These are phyloP conservation scores for Volvox carteri DNA, from an alignment of 163 green algal genomes.

Conservation along the genomic window DNA sequence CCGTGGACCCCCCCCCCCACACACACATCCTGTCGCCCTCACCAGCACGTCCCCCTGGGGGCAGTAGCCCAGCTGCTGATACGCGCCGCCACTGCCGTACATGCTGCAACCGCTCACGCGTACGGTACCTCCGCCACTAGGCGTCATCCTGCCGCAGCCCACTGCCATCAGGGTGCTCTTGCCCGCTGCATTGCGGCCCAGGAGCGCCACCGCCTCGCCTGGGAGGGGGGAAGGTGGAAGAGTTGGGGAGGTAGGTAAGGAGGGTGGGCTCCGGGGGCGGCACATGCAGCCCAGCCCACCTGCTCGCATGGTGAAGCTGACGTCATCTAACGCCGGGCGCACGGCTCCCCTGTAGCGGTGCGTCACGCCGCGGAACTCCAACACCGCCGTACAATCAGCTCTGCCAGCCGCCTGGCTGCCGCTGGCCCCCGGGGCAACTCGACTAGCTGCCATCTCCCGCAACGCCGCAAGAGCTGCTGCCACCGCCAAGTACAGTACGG, in stretches of 20 bases:
- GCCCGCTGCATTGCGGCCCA: slow-evolving; percentile 48
- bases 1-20: too few species aligned
- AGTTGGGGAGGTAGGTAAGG: neutral
- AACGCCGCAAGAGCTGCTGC: slow-evolving; percentile 2
- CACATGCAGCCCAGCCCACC: too few species aligned
- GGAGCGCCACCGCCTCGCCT: slow-evolving; percentile 39
- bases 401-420: neutral
- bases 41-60: slow-evolving; percentile 41
- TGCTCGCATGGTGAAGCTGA: neutral
- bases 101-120: neutral
- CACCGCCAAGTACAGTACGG: slow-evolving; percentile 18
- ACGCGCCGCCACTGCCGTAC: slow-evolving; percentile 26
- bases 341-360: slow-evolving; percentile 19
- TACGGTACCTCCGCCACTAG: slow-evolving; percentile 9
- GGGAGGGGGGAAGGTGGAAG: neutral
- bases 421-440: neutral
- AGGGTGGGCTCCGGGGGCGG: neutral
- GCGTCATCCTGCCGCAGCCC: neutral
- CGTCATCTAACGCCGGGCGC: neutral
- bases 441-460: neutral
- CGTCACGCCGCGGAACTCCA: neutral
- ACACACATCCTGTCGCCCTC: too few species aligned
- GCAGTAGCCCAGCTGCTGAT: slow-evolving; percentile 34
- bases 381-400: neutral
- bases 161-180: slow-evolving; percentile 29